Evolutionary conservation across 2,329 filamentous ascomycete species (phyloP).

Genomic region (Stylonectria norvegica): DNA sequence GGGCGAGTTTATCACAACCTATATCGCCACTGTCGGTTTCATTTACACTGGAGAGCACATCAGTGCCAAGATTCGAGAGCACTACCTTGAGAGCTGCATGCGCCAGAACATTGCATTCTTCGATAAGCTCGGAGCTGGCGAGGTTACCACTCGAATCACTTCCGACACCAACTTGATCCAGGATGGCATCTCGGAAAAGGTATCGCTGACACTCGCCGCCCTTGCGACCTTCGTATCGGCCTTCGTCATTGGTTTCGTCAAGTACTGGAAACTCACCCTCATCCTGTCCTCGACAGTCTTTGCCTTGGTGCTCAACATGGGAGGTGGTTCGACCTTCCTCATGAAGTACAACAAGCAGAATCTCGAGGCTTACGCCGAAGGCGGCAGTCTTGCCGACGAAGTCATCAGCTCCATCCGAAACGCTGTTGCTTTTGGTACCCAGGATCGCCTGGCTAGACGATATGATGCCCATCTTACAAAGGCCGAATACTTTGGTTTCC

Average conservation of each 20-base stretch:
- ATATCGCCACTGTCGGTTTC: constrained; percentile 81
- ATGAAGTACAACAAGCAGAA: constrained; percentile 77
- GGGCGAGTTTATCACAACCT: constrained; percentile 73
- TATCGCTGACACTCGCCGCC: constrained; percentile 72
- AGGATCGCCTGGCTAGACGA: constrained; percentile 82
- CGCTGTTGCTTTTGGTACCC: constrained; percentile 87
- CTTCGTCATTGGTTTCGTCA: constrained; percentile 85
- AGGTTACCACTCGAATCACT: constrained; percentile 91
- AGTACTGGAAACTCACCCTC: constrained; percentile 89
- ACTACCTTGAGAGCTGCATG: constrained; percentile 81
- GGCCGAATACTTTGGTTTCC: constrained; percentile 74
- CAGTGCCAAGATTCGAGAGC: constrained; percentile 71
- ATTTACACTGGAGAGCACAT: constrained; percentile 84
- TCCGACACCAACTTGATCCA: constrained; percentile 92
- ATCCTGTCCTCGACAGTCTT: constrained; percentile 81
- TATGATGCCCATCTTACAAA: constrained; percentile 73
- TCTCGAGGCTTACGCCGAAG: constrained; percentile 74
- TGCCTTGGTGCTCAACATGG: constrained; percentile 76
- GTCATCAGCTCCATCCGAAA: constrained; percentile 92
- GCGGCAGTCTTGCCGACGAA: constrained; percentile 88
- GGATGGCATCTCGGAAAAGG: constrained; percentile 89
- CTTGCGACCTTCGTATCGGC: constrained; percentile 81
- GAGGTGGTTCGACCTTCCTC: constrained; percentile 67
- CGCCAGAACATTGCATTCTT: constrained; percentile 90
- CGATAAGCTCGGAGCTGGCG: constrained; percentile 87